Base-by-base conservation (phyloP, 1,284 basidiomycete genomes). In the Tilletiaria anomala region DNA sequence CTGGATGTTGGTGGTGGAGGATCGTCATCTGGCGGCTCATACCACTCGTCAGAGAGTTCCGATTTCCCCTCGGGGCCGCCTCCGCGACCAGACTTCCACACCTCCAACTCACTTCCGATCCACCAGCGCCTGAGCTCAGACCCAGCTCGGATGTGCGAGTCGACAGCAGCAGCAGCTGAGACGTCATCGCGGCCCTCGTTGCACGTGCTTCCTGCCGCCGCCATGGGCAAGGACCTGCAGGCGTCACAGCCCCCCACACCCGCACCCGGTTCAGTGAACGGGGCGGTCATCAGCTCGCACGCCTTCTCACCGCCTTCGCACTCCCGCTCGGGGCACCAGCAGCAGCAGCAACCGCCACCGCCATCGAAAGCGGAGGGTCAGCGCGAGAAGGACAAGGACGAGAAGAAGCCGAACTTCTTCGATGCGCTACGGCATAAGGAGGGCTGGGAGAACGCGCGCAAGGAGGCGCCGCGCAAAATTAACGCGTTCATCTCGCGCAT, bases 391-490 rank as follows among this genome's bases (percentile, higher is more conserved):
- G n/a, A n/a, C n/a, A n/a, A n/a, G n/a, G n/a, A n/a, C n/a, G n/a
- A n/a, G 14, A 20, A 35, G 16, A n/a, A 18, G 14, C 16, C 21
- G 5, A 37, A 26, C 12, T 54, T 65, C 33, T 45, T 62, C 29
- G 60, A 63, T 5, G 54, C 48, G 3, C 52, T 63, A 33, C 54
- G 60, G 16, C 49, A 50, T 16, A 53, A 54, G 22, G 62, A 65
- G 29, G 53, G 48, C 11, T 63, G 61, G 60, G 61, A 65, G 19
- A 42, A 47, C 2, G 58, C 58, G 3, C 34, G 56, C 3, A 60
- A 60, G 32, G 58, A 60, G 19, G 61, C 58, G n/a, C 61, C 62
- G 11, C 60, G 58, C 42, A 58, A 60, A 44, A 43, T 63, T 19
- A 57, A 59, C 14, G 62, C 61, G 3, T 46, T 65, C 32, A 52